Evolutionary conservation across 2,329 filamentous ascomycete species (phyloP).

Genomic region (Nigrospora sphaerica): DNA sequence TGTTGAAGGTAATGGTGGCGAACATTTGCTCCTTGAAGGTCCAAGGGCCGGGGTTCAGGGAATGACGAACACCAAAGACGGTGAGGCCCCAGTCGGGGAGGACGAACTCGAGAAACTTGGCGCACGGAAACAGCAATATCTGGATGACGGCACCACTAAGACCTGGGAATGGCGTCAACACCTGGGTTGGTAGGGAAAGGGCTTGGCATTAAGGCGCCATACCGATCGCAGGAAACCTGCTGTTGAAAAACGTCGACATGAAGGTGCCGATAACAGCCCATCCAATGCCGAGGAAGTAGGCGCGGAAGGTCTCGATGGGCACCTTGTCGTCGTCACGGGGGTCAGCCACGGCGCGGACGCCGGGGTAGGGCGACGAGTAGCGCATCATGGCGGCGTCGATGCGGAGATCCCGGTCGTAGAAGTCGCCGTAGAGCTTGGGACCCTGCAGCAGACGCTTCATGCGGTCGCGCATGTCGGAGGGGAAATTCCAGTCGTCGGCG

Average conservation of each 20-base stretch:
- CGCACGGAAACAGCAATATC: slow-evolving; percentile 48
- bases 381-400: slow-evolving; percentile 39
- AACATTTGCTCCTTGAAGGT: slow-evolving; percentile 54
- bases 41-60: slow-evolving; percentile 29
- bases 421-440: slow-evolving; percentile 30
- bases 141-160: slow-evolving; percentile 34
- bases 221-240: slow-evolving; percentile 37
- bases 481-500: slow-evolving; percentile 37
- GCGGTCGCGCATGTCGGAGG: slow-evolving; percentile 31
- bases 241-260: slow-evolving; percentile 48
- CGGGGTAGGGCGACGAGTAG: slow-evolving; percentile 48
- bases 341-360: slow-evolving; percentile 37
- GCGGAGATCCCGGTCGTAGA: slow-evolving; percentile 21
- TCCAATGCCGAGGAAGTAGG: slow-evolving; percentile 44
- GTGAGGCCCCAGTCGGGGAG: slow-evolving; percentile 45
- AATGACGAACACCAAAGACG: slow-evolving; percentile 28
- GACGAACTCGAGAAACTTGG: slow-evolving; percentile 40
- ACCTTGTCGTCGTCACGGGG: slow-evolving; percentile 29
- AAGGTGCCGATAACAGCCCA: slow-evolving; percentile 43
- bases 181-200: slow-evolving; percentile 21
- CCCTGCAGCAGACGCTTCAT: slow-evolving; percentile 30
- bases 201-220: slow-evolving; percentile 44
- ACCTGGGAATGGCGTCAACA: slow-evolving; percentile 15
- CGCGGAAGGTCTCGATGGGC: slow-evolving; percentile 39
- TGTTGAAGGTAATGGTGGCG: slow-evolving; percentile 55